Base-by-base conservation (phyloP, 306 rosid genomes). In the Fagus crenata region DNA sequence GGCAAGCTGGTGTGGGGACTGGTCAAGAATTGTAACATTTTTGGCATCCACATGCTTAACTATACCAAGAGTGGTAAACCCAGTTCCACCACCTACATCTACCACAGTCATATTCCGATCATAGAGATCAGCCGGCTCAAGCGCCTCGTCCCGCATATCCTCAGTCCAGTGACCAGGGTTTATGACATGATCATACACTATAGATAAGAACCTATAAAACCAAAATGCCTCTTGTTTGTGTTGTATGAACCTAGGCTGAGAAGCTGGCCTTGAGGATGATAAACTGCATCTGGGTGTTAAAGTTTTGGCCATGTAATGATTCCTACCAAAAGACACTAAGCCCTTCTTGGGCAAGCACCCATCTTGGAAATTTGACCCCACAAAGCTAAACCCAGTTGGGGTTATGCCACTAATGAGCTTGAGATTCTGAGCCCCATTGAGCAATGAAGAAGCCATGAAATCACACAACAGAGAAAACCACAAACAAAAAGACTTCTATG, bases 161-260 rank as follows among this genome's bases (percentile, higher is more conserved):
- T 91, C 97, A 14, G 93, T 93, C 97, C 98, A 93, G 39, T 86
- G 98, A 5, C 96, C 93, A 15, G 91, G 96, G 77, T 93, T 93
- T 77, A 93, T 87, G 43, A 89, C 37, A 74, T 91, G 96, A 75
- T 93, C 97, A 74, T 91, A 89, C 17, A 91, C 92, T 56, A 91
- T 86, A 2, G 98, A 90, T 32, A 93, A 82, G 61, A 93, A 90
- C 86, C 90, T 83, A 73, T 87, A 91, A 77, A 93, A 91, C 97
- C 96, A 93, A 74, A 93, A 91, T 31, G 96, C 97, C 77, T 93
- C 93, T 46, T 87, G 85, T 79, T 91, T 91, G 86, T 93, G 90
- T 56, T 91, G 98, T 42, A 93, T 89, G 77, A 91, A 93, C 83
- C 92, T 88, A 5, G 96, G 96, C 78, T 89, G 91, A 2, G 96